Base-by-base conservation (phyloP, 2,329 filamentous ascomycete species). In the Corniculantispora saksenae region DNA sequence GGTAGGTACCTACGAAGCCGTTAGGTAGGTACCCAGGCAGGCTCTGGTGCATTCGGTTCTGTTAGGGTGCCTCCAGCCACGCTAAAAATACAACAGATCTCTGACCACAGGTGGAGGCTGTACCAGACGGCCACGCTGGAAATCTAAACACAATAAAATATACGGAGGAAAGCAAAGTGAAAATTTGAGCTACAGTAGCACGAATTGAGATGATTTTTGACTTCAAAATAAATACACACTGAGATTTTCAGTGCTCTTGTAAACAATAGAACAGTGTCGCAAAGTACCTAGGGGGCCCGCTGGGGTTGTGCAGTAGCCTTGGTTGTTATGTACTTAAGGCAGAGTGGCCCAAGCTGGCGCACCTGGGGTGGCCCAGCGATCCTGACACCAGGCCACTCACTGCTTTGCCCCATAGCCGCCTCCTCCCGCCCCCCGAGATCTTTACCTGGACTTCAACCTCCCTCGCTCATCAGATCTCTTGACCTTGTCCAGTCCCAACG, bases 351-450 rank as follows among this genome's bases (percentile, higher is more conserved):
- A 53, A 40, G 58, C 23, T 53, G 58, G 58, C 58, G 58, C 58
- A 47, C 58, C 58, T 61, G 58, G 45, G 27, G 43, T 45, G 53
- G 32, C 58, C 58, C 32, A 43, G 58, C 58, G 58, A 61, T 53
- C 45, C 56, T 61, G 58, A 32, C 29, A 38, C 29, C 32, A 51
- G 25, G 27, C 51, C 51, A 27, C 38, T 50, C 60, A 40, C 60
- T 57, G 40, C 38, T 38, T 55, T 38, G 43, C 51, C 61, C 51
- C 61, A 21, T 45, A 60, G 29, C 54, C 56, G 63, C 63, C 63
- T 57, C 62, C 62, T 48, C 62, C 54, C 47, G 43, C 62, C 63
- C 56, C 56, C 62, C 53, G 57, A 60, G 48, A 55, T 47, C 55
- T 27, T 50, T 61, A 23, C 50, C 43, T 43, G 40, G 35, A 48